These are phyloP conservation scores for Epichloe hybrida DNA, from an alignment of 2,329 filamentous ascomycete species.

Conservation along the genomic window DNA sequence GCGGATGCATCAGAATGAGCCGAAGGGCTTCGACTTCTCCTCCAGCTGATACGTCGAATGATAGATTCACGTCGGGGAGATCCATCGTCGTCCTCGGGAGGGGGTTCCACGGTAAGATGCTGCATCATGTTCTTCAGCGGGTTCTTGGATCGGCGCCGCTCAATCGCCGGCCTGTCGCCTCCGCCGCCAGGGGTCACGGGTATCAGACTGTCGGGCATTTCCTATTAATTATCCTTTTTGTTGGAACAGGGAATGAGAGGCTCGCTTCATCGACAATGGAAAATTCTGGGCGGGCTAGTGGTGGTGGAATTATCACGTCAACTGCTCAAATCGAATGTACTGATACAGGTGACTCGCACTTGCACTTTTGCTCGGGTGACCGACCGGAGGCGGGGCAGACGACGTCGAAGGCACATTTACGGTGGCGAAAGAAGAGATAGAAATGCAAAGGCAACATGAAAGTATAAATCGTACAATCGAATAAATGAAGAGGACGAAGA, in stretches of 20 bases:
- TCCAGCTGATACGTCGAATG: constrained; percentile 23
- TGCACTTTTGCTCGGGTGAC: no score
- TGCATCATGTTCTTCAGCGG: constrained; percentile 24
- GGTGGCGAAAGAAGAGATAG: background rate
- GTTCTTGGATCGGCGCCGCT: constrained; percentile 21
- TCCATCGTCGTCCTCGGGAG: constrained; percentile 15
- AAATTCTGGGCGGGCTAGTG: background rate
- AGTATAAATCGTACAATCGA: background rate
- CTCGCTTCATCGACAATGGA: background rate
- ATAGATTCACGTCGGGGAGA: constrained; percentile 17
- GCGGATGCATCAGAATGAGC: constrained; percentile 18
- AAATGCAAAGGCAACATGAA: background rate
- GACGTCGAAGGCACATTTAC: background rate
- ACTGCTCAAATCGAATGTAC: no score
- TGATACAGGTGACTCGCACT: no score
- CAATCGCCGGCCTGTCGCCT: constrained; percentile 11
- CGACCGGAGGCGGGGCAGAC: background rate
- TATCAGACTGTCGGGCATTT: constrained; percentile 17
- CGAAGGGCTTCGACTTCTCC: constrained; percentile 22
- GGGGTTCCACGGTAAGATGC: constrained; percentile 22
- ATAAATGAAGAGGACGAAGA: background rate
- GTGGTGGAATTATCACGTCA: no score
- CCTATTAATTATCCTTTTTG: background rate
- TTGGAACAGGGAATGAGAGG: background rate
- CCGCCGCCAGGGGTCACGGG: constrained; percentile 11